A percentile compares a stretch with the other conserved stretches of the same genome.
Evolutionary conservation across 192 early-diverging fungal genomes (phyloP).

Genomic region (Mortierella hygrophila): DNA sequence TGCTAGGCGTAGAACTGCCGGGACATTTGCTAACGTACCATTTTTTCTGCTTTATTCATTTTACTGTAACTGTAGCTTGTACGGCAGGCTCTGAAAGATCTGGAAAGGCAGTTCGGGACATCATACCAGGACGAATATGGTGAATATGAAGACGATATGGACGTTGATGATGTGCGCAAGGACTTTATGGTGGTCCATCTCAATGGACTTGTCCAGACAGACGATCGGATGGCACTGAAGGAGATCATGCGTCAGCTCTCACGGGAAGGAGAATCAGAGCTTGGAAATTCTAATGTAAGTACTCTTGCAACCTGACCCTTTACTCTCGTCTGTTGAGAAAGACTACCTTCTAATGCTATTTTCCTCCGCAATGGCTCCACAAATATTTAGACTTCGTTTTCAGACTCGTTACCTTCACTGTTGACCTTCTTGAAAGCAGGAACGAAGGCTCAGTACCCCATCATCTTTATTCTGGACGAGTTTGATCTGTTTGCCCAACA

Average conservation of each 20-base stretch:
- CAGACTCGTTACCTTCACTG: constrained; percentile 77
- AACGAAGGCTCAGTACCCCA: constrained; percentile 63
- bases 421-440: constrained; percentile 74
- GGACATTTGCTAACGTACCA: neutral
- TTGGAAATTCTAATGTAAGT: constrained; percentile 56
- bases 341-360: too few relatives aligned
- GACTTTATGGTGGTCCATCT: constrained; percentile 78
- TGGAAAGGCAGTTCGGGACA: constrained; percentile 33
- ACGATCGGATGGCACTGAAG: constrained; percentile 82
- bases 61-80: constrained; percentile 36
- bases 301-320: neutral
- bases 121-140: neutral
- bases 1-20: neutral
- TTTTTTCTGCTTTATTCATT: neutral
- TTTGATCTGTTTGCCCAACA: constrained; percentile 94
- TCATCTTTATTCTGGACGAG: constrained; percentile 94
- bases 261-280: constrained; percentile 68
- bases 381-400: constrained; percentile 69
- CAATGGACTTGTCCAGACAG: constrained; percentile 85
- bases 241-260: constrained; percentile 88
- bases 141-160: constrained; percentile 32
- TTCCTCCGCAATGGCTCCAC: constrained; percentile 5
- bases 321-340: neutral
- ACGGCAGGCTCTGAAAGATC: constrained; percentile 55
- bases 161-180: constrained; percentile 24